These are phyloP conservation scores for Lepidium campestre DNA, from an alignment of 441 rosid genomes.

Conservation along the genomic window DNA sequence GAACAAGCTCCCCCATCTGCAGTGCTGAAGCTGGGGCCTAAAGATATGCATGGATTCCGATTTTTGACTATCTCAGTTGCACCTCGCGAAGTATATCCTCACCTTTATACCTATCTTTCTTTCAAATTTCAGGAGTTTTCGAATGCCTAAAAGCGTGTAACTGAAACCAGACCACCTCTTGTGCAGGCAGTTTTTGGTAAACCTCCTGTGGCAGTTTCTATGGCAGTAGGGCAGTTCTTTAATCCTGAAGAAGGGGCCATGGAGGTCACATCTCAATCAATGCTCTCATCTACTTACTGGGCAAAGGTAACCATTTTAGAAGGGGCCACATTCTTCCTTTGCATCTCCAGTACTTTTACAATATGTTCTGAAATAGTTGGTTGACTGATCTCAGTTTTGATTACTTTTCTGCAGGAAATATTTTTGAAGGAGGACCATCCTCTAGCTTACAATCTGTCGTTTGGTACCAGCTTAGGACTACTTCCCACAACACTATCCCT, in stretches of 20 bases:
- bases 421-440: slow-evolving; percentile 89
- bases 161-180: slow-evolving; percentile 32
- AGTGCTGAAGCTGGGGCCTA: slow-evolving; percentile 63
- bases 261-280: slow-evolving; percentile 54
- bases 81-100: slow-evolving; percentile 73
- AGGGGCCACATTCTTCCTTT: slow-evolving; percentile 2
- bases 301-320: slow-evolving; percentile 48
- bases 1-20: slow-evolving; percentile 99
- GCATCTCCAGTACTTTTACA: slow-evolving; percentile 6
- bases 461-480: slow-evolving; percentile 81
- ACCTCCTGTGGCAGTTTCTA: slow-evolving; percentile 96
- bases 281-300: slow-evolving; percentile 71
- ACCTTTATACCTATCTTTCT: neutral
- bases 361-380: slow-evolving; percentile 2
- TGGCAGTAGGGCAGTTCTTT: slow-evolving; percentile 98
- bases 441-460: slow-evolving; percentile 72
- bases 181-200: slow-evolving; percentile 81
- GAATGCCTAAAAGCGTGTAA: slow-evolving; percentile 22
- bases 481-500: slow-evolving; percentile 70
- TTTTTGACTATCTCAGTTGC: slow-evolving; percentile 92
- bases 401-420: slow-evolving; percentile 50
- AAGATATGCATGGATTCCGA: slow-evolving; percentile 79
- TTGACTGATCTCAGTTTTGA: slow-evolving; percentile 25
- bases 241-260: slow-evolving; percentile 72
- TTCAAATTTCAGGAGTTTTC: neutral